phyloP scores from a whole-genome alignment of 164 flowering plant genomes.

The Vitis cinerea region DNA sequence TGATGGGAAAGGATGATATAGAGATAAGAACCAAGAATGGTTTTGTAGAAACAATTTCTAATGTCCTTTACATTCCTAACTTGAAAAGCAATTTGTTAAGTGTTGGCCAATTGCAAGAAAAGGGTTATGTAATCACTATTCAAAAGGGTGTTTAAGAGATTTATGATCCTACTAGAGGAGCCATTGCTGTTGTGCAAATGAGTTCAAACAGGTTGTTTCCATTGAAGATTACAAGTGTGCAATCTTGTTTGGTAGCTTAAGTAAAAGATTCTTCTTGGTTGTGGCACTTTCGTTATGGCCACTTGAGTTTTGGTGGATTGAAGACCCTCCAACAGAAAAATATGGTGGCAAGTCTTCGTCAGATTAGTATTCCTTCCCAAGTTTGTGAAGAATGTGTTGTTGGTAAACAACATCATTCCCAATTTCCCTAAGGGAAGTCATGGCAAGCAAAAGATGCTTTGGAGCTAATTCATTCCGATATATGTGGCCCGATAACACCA shows the following conservation, averaged over 20 bases:
- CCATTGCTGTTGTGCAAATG: not conserved
- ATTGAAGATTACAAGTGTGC: constrained; percentile 8
- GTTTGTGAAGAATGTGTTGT: not conserved
- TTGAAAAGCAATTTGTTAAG: constrained; percentile 2
- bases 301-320: too few relatives aligned
- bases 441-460: constrained; percentile 5
- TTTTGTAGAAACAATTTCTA: not conserved
- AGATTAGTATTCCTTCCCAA: constrained; percentile 7
- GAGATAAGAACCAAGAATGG: constrained; percentile 13
- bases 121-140: not conserved
- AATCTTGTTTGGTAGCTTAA: not conserved
- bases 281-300: too few relatives aligned
- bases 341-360: not conserved
- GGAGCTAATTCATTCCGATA: constrained; percentile 7
- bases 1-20: constrained; percentile 14
- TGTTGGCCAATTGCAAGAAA: not conserved
- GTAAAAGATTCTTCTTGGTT: too few relatives aligned
- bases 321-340: too few relatives aligned
- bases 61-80: constrained; percentile 2
- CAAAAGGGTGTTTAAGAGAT: not conserved
- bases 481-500: constrained; percentile 10
- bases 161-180: too few relatives aligned
- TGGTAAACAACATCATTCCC: not conserved
- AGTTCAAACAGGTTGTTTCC: constrained; percentile 10
- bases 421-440: constrained; percentile 9